phyloP scores from a whole-genome alignment of 352 stramenopile genomes.

The Pythium folliculosum region DNA sequence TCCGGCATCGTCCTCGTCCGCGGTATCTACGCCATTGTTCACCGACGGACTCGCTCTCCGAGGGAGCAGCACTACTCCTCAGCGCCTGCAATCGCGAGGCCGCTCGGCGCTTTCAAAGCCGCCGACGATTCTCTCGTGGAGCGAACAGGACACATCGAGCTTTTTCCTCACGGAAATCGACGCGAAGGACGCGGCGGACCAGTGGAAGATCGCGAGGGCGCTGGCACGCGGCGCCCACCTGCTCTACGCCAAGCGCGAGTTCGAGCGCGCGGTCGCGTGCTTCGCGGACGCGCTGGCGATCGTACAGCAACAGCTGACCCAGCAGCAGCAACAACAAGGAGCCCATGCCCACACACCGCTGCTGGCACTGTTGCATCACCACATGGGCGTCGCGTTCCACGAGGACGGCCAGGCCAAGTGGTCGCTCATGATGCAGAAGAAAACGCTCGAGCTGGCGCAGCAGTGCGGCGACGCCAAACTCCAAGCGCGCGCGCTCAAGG shows the following conservation, averaged over 20 bases:
- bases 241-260: constrained; percentile 51
- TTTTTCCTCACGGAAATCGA: constrained; percentile 83
- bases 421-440: constrained; percentile 49
- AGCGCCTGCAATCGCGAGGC: no score
- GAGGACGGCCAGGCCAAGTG: constrained; percentile 48
- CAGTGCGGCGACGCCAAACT: constrained; percentile 39
- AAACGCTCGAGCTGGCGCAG: constrained; percentile 50
- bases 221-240: constrained; percentile 51
- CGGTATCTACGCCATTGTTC: background rate
- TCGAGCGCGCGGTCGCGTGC: constrained; percentile 33
- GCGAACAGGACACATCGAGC: constrained; percentile 47
- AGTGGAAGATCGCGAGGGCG: constrained; percentile 38
- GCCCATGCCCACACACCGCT: constrained; percentile 21
- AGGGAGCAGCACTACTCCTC: background rate
- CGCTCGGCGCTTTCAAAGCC: background rate
- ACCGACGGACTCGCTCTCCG: background rate
- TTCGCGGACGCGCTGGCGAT: constrained; percentile 45
- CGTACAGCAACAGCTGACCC: constrained; percentile 23
- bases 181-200: constrained; percentile 34
- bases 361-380: constrained; percentile 56
- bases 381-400: constrained; percentile 67
- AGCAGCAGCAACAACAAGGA: constrained; percentile 13
- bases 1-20: background rate
- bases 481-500: constrained; percentile 60
- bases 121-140: constrained; percentile 31